Evolutionary conservation across 805 yeast genomes (phyloP).

Genomic region (Metschnikowia henanensis): DNA sequence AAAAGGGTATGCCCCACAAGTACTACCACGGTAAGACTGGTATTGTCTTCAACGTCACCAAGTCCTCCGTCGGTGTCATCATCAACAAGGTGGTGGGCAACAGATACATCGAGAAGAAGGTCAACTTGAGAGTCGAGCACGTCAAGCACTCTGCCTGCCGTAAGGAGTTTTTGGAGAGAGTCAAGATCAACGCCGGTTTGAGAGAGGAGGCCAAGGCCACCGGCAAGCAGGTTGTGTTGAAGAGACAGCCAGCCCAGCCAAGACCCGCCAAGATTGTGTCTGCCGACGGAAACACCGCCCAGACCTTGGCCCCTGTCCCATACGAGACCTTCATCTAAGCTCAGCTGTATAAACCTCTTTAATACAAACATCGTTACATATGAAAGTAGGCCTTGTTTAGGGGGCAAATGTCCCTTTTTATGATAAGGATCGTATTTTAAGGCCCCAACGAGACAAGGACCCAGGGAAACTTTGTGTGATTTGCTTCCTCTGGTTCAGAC

Average conservation of each 20-base stretch:
- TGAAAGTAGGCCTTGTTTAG: background rate
- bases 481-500: too few relatives aligned
- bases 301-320: conserved; percentile 98
- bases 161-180: conserved; percentile 98
- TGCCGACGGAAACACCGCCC: conserved; percentile 83
- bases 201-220: conserved; percentile 92
- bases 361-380: conserved; percentile 8
- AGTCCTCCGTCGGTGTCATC: conserved; percentile 97
- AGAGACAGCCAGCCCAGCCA: conserved; percentile 99
- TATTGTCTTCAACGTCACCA: conserved; percentile 98
- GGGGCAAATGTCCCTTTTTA: too few relatives aligned
- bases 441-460: too few relatives aligned
- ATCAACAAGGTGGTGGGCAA: conserved; percentile 98
- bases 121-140: conserved; percentile 98
- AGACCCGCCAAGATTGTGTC: conserved; percentile 87
- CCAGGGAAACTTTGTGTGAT: too few relatives aligned
- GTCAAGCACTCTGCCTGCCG: conserved; percentile 99
- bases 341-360: conserved; percentile 43
- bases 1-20: conserved; percentile 99
- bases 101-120: conserved; percentile 99
- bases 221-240: conserved; percentile 88
- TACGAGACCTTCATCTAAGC: conserved; percentile 99
- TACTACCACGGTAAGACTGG: conserved; percentile 99
- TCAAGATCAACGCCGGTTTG: conserved; percentile 93
- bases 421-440: too few relatives aligned